phyloP scores from a whole-genome alignment of 1,284 basidiomycete genomes.

The Leccinum pachyderme region DNA sequence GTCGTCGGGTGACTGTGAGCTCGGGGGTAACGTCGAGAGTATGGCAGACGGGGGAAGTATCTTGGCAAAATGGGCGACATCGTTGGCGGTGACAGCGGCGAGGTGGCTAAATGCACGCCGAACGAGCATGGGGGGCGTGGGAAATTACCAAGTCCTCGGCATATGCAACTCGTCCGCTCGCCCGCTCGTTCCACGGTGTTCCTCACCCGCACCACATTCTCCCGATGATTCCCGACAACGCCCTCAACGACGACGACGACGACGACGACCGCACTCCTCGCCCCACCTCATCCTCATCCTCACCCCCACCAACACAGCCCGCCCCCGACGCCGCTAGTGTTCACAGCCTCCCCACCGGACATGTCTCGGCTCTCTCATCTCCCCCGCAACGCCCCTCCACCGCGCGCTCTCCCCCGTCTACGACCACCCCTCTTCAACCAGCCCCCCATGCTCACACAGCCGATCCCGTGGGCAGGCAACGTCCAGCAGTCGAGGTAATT shows the following conservation, averaged over 20 bases:
- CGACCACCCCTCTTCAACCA: constrained; percentile 24
- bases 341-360: constrained; percentile 56
- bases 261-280: constrained; percentile 18
- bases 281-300: not conserved
- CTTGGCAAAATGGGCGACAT: constrained; percentile 61
- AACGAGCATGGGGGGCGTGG: not conserved
- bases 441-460: constrained; percentile 21
- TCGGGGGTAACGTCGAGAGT: constrained; percentile 61
- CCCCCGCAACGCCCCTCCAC: constrained; percentile 26
- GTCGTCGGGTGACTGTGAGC: constrained; percentile 55
- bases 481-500: constrained; percentile 49
- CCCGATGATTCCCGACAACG: not conserved
- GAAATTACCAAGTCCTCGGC: not conserved
- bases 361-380: constrained; percentile 40
- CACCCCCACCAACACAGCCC: not conserved
- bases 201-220: not conserved
- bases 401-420: constrained; percentile 25
- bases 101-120: constrained; percentile 19
- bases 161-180: not conserved
- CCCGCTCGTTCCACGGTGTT: not conserved
- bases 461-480: constrained; percentile 39
- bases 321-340: constrained; percentile 48
- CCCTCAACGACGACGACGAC: not conserved
- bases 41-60: constrained; percentile 61
- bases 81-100: constrained; percentile 50